Percentiles rank a stretch among this genome's conserved stretches.
These are phyloP conservation scores for Cichorium intybus DNA, from an alignment of 140 eudicot species.

Conservation along the genomic window DNA sequence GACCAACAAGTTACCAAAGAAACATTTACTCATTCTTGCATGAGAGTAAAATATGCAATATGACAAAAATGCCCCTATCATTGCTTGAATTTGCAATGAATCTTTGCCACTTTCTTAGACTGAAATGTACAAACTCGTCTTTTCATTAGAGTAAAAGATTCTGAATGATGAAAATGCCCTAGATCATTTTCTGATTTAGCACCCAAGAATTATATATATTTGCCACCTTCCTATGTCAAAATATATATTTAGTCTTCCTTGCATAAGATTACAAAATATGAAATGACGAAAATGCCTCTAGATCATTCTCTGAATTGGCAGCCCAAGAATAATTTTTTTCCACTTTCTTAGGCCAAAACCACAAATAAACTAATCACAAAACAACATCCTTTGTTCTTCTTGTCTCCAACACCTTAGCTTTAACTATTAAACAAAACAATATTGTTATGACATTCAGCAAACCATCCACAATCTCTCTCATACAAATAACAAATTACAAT, in stretches of 20 bases:
- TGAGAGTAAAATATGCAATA: not conserved
- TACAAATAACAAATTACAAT: constrained; percentile 1
- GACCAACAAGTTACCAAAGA: not conserved
- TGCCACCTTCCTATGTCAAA: not conserved
- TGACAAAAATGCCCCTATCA: not conserved
- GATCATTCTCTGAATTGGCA: constrained; percentile 30
- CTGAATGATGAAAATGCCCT: not conserved
- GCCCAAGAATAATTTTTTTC: constrained; percentile 26
- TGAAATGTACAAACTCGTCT: not conserved
- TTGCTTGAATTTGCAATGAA: not conserved
- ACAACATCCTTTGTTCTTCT: constrained; percentile 38
- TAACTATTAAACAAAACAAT: constrained; percentile 14
- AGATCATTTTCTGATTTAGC: not conserved
- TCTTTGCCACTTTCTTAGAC: not conserved
- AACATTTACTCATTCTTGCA: not conserved
- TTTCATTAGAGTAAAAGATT: not conserved
- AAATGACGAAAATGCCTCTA: not conserved
- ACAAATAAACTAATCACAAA: constrained; percentile 19
- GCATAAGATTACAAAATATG: not conserved
- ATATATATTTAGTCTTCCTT: not conserved
- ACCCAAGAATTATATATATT: not conserved
- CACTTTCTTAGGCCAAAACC: constrained; percentile 22
- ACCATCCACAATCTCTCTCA: constrained; percentile 17
- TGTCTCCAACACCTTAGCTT: constrained; percentile 32
- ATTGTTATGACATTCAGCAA: constrained; percentile 10